These are phyloP conservation scores for Coccinonectria pachysandricola DNA, from an alignment of 2,329 filamentous ascomycete genomes.

Conservation along the genomic window DNA sequence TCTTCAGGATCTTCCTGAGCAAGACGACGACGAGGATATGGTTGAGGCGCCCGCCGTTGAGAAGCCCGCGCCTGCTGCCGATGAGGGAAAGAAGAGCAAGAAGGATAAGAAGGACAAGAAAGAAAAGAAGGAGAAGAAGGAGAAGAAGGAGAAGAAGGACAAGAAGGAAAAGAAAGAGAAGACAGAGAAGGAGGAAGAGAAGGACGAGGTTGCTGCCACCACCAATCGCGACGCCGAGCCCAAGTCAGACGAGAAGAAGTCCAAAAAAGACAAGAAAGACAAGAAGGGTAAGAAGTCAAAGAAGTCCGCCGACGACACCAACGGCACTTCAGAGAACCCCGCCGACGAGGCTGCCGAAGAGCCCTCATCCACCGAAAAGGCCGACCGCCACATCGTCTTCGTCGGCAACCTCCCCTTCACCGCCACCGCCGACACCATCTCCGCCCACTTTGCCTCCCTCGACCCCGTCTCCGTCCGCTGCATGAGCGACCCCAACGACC, in stretches of 20 bases:
- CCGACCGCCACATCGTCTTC: slow-evolving; percentile 24
- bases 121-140: slow-evolving; percentile 22
- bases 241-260: slow-evolving; percentile 9
- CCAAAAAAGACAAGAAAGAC: slow-evolving; percentile 11
- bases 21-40: slow-evolving; percentile 20
- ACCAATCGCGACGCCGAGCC: slow-evolving; percentile 5
- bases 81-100: slow-evolving; percentile 12
- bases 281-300: slow-evolving; percentile 23
- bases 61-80: slow-evolving; percentile 13
- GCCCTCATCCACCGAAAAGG: slow-evolving; percentile 8
- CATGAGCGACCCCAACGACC: slow-evolving; percentile 54
- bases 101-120: slow-evolving; percentile 17
- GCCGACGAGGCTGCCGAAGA: slow-evolving; percentile 5
- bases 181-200: slow-evolving; percentile 16
- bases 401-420: slow-evolving; percentile 78
- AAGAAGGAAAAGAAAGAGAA: slow-evolving; percentile 21
- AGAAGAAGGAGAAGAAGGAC: slow-evolving; percentile 20
- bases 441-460: slow-evolving; percentile 68
- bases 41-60: slow-evolving; percentile 14
- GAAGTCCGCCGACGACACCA: slow-evolving; percentile 11
- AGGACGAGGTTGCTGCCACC: slow-evolving; percentile 4
- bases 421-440: slow-evolving; percentile 60
- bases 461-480: slow-evolving; percentile 44
- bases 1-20: slow-evolving; percentile 26
- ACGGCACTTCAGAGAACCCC: slow-evolving; percentile 5